These are phyloP conservation scores for Fusarium succisae DNA, from an alignment of 2,329 filamentous ascomycete genomes.

Conservation along the genomic window DNA sequence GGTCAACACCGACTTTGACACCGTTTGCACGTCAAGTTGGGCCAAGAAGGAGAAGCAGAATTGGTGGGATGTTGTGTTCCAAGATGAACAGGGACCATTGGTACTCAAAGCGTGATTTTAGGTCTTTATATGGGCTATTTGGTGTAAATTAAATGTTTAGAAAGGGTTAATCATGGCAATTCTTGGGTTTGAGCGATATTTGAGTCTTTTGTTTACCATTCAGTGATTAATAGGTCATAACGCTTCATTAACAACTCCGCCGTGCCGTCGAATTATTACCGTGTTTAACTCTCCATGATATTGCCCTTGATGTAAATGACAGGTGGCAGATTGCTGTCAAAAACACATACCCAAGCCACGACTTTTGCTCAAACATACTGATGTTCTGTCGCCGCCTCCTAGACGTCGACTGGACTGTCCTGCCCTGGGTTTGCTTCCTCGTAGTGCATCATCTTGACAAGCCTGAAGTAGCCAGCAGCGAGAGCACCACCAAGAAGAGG, in stretches of 20 bases:
- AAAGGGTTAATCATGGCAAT: background rate
- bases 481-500: conserved; percentile 57
- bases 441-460: conserved; percentile 59
- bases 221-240: background rate
- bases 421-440: conserved; percentile 57
- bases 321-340: background rate
- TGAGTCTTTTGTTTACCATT: background rate
- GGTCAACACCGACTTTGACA: conserved; percentile 4
- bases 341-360: background rate
- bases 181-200: background rate
- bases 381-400: background rate
- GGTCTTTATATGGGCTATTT: background rate
- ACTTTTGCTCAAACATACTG: background rate
- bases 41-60: conserved; percentile 22
- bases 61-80: conserved; percentile 22
- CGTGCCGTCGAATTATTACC: too few relatives aligned
- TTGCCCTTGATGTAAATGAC: background rate
- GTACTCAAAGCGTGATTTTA: conserved; percentile 4
- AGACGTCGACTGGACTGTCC: conserved; percentile 27
- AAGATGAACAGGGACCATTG: conserved; percentile 9
- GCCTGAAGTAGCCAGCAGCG: conserved; percentile 56
- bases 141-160: background rate
- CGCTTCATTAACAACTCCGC: too few relatives aligned
- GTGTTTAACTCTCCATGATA: too few relatives aligned
- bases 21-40: conserved; percentile 8